A percentile compares a stretch with the other conserved stretches of the same genome.
These are phyloP conservation scores for Celoporthe dispersa DNA, from an alignment of 2,329 filamentous ascomycete species.

Conservation along the genomic window DNA sequence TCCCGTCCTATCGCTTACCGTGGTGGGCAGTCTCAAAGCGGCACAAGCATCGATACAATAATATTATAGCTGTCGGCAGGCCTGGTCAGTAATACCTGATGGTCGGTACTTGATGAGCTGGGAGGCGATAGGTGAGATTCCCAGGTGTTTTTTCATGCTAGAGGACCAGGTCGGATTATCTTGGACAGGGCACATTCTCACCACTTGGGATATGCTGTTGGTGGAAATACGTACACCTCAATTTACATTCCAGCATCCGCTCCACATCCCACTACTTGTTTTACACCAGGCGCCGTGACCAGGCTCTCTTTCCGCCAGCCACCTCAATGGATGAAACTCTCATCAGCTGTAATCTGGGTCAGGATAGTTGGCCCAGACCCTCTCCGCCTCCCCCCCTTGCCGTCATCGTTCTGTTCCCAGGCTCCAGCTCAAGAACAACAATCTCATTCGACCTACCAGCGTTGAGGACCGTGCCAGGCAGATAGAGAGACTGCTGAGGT, in stretches of 20 bases:
- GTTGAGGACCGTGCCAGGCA: conserved; percentile 1
- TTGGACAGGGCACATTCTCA: not conserved
- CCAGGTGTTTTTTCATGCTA: not conserved
- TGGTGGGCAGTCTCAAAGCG: conserved; percentile 23
- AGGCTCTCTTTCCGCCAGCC: not conserved
- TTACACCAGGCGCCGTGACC: too few relatives aligned
- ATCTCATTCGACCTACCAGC: conserved; percentile 26
- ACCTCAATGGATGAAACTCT: too few relatives aligned
- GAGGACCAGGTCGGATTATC: not conserved
- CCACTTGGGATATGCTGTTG: not conserved
- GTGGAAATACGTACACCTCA: not conserved
- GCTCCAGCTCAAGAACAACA: conserved; percentile 28
- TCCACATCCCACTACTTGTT: too few relatives aligned
- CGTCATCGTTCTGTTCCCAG: conserved; percentile 9
- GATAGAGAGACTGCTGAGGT: conserved; percentile 9
- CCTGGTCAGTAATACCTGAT: not conserved
- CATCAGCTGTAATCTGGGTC: conserved; percentile 25
- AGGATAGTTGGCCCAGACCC: conserved; percentile 25
- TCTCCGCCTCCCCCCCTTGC: conserved; percentile 17
- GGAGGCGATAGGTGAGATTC: not conserved
- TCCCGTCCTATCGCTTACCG: conserved; percentile 23
- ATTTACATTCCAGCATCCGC: not conserved
- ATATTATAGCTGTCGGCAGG: too few relatives aligned
- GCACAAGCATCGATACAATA: conserved; percentile 14
- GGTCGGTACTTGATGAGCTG: not conserved